Evolutionary conservation across 768 basidiomycete species (phyloP), one percentile per base, ranked within the genome.

Genomic region (Rhodotorula paludigena): DNA sequence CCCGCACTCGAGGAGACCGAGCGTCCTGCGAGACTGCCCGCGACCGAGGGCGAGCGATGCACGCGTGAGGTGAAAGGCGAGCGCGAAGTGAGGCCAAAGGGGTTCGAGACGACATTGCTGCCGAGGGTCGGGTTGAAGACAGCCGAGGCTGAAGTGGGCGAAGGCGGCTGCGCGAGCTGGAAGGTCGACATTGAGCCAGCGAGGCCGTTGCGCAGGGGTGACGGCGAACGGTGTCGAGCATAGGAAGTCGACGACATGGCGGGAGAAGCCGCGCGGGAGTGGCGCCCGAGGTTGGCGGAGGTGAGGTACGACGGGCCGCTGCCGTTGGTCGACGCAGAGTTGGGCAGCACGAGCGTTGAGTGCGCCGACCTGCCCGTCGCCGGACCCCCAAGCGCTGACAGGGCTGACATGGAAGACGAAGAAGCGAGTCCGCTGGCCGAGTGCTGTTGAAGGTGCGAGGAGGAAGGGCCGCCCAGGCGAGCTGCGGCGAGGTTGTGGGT

Each of bases 351-450:
- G n/a, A 66, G 58, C 21, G 57, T 66, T 49, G 56, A 67, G 57
- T 71, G 69, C 5, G 70, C 47, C 2, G 68, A 65, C 32, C 69
- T 59, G 11, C 18, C 28, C 59, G 30, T 56, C 47, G 11, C 47
- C 41, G 21, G 53, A 39, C 28, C 42, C 1, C 54, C 57, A 30
- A 58, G 38, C 4, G 63, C 36, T 7, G 64, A 57, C 21, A 67
- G 59, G 36, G 62, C 63, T 28, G 65, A 67, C 49, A 67, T 51
- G 55, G 65, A 67, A 23, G 70, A 67, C 1, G 70, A 64, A 9
- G 55, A 54, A 3, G 65, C 45, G 20, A 71, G 30, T 23, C 32
- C 52, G 36, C n/a, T 57, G 36, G 61, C 44, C 33, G 7, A 41
- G 48, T 25, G 67, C 38, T 21, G 53, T 15, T 36, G 25, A 32